A percentile compares a stretch with the other conserved stretches of the same genome.
Conservation (phyloP, 2,329 filamentous ascomycete species). For the Aspergillus thermomutatus region DNA sequence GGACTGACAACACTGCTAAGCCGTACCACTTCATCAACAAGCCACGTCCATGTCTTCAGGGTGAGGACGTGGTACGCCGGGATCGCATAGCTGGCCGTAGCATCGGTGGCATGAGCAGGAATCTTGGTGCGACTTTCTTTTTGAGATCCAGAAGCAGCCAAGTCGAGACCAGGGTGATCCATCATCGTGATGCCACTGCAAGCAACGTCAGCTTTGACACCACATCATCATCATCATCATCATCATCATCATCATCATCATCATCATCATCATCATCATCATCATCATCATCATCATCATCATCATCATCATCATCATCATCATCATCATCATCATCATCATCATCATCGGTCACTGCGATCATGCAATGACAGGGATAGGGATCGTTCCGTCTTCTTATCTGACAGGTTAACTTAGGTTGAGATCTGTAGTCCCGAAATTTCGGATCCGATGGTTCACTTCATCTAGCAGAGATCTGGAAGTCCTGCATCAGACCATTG, state of each 20-base stretch:
- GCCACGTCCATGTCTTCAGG: not conserved
- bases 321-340: not conserved
- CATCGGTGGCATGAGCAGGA: not conserved
- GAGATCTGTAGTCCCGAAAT: not conserved
- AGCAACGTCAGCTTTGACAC: not conserved
- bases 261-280: too few relatives aligned
- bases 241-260: too few relatives aligned
- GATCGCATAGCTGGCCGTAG: not conserved
- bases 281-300: too few relatives aligned
- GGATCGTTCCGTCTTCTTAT: not conserved
- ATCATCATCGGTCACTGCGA: too few relatives aligned
- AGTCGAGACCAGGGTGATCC: not conserved
- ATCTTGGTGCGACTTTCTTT: not conserved
- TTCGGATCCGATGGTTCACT: not conserved
- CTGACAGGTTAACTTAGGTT: not conserved
- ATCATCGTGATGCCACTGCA: not conserved
- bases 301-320: too few relatives aligned
- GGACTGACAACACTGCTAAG: not conserved
- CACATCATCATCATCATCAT: not conserved
- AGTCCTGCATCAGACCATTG: not conserved
- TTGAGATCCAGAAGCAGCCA: not conserved
- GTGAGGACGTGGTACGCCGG: not conserved
- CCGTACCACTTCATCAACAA: not conserved
- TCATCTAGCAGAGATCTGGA: too few relatives aligned
- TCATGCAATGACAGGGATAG: not conserved